Evolutionary conservation across 495 filamentous ascomycete species (phyloP), one percentile per base, ranked within the genome.

Genomic region (Aspergillus asperescens): DNA sequence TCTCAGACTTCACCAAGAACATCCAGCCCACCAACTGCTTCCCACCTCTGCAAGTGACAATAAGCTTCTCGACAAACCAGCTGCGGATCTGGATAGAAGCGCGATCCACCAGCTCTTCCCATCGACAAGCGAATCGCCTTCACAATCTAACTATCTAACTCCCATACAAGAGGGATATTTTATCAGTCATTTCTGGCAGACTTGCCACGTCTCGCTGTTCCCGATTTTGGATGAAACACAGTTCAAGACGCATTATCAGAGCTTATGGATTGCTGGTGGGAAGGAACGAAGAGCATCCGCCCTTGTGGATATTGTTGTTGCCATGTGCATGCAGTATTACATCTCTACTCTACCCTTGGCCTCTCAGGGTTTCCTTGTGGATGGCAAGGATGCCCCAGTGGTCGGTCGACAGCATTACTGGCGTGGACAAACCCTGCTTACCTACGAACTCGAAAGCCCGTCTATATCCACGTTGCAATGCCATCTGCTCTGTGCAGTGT

Each of bases 391-490:
- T 52, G 61, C 74, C 2, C 66, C 54, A 8, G 67, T 74, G 12
- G 70, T 69, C 3, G 72, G 75, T 13, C 65, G 68, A 15, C 71
- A 64, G 64, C 65, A 71, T 44, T 75, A 70, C 44, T 60, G 58
- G 16, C 69, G 78, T 8, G 71, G 71, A 24, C 75, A 81, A 54
- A 58, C 60, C 4, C 49, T 81, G 0, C 67, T 82, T 3, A 47
- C 60, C 7, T 61, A 65, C 13, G 76, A 81, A 47, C 64, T 74
- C 6, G 77, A 83, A 58, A 74, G 66, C 22, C 77, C 76, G 1
- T 70, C 75, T 0, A 59, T 80, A 22, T 62, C 68, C 31, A 79
- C 77, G 0, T 54, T 82, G 22, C 80, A 82, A 57, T 76, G 74
- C 52, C 69, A 78, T 47, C 62, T 78, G 18, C 55, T 73, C 9